Evolutionary conservation across 2,329 filamentous ascomycete genomes (phyloP).

Genomic region (Aureobasidium sp.): DNA sequence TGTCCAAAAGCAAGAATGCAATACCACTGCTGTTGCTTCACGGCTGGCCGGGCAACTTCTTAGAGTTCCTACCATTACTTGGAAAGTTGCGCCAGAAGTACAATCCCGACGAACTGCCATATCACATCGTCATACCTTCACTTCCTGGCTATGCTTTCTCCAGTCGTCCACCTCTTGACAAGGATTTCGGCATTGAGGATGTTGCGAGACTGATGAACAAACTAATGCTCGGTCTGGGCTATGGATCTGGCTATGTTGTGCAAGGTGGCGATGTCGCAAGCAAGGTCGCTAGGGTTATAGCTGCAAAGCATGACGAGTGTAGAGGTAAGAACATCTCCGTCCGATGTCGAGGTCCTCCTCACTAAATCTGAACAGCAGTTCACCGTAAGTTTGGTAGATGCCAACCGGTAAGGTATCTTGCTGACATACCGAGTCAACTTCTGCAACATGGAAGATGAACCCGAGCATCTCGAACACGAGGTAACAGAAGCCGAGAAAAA

Average conservation of each 20-base stretch:
- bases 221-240: slow-evolving; percentile 60
- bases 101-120: slow-evolving; percentile 54
- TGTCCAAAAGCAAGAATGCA: slow-evolving; percentile 55
- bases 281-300: slow-evolving; percentile 48
- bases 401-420: background rate
- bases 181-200: slow-evolving; percentile 47
- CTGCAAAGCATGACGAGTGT: slow-evolving; percentile 49
- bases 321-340: slow-evolving; percentile 43
- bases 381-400: too few relatives aligned
- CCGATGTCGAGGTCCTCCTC: too few relatives aligned
- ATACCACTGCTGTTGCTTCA: slow-evolving; percentile 59
- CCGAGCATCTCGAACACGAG: slow-evolving; percentile 25
- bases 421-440: slow-evolving; percentile 19
- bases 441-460: slow-evolving; percentile 29
- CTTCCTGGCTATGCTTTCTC: slow-evolving; percentile 63
- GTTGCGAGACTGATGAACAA: slow-evolving; percentile 54
- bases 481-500: slow-evolving; percentile 41
- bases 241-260: slow-evolving; percentile 55
- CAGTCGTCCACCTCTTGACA: slow-evolving; percentile 50
- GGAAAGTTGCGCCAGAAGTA: slow-evolving; percentile 53
- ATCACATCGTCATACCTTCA: slow-evolving; percentile 63
- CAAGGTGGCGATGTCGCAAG: slow-evolving; percentile 66
- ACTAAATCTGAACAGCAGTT: too few relatives aligned
- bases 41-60: slow-evolving; percentile 59
- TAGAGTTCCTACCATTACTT: slow-evolving; percentile 63